Evolutionary conservation across 805 yeast genomes (phyloP).

Genomic region (Candida koratica): DNA sequence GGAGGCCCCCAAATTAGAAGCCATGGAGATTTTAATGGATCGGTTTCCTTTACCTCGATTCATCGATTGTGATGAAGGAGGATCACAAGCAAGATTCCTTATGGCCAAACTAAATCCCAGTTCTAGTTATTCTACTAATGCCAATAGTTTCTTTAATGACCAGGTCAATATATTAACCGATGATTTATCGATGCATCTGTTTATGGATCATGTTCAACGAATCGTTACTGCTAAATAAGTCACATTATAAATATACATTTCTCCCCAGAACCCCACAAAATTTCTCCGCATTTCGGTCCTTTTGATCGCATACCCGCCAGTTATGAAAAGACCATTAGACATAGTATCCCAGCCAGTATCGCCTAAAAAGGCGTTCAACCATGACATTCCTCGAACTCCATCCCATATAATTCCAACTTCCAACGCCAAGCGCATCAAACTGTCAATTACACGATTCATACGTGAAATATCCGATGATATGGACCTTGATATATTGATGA

Average conservation of each 20-base stretch:
- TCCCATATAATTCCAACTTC: conserved; percentile 6
- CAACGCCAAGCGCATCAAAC: conserved; percentile 3
- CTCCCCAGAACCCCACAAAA: too few relatives aligned
- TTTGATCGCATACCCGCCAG: too few relatives aligned
- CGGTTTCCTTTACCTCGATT: conserved; percentile 80
- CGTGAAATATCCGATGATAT: conserved; percentile 93
- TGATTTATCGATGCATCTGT: conserved; percentile 91
- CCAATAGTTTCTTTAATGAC: conserved; percentile 14
- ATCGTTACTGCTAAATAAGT: conserved; percentile 15
- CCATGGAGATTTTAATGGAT: conserved; percentile 59
- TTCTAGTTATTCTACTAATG: conserved; percentile 55
- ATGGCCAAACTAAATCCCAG: conserved; percentile 94
- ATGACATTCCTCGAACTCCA: conserved; percentile 1
- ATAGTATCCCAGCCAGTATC: conserved; percentile 9
- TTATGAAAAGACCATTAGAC: conserved; percentile 8
- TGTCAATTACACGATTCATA: conserved; percentile 2
- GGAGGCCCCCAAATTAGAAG: conserved; percentile 60
- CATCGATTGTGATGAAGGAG: conserved; percentile 96
- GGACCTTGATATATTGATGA: conserved; percentile 27
- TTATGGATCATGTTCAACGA: conserved; percentile 84
- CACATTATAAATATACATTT: too few relatives aligned
- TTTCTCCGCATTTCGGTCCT: too few relatives aligned
- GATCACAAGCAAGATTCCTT: conserved; percentile 96
- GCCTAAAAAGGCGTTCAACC: conserved; percentile 5
- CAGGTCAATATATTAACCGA: conserved; percentile 77